Percentiles rank a stretch among this genome's conserved stretches.
Conservation (phyloP, 306 rosid species). For the Cicer cuneatum region DNA sequence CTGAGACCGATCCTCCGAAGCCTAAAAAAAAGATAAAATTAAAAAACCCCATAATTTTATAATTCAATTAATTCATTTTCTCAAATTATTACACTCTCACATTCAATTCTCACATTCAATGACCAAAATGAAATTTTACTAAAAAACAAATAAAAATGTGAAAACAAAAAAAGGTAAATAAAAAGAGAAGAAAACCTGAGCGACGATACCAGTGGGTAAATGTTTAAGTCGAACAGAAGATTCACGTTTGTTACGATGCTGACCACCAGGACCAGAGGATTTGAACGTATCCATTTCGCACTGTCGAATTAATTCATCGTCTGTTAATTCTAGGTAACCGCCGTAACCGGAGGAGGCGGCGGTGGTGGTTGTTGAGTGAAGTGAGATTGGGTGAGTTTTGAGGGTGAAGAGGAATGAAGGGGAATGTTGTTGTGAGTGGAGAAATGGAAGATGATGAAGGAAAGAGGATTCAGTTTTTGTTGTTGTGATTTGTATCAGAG, state of each 20-base stretch:
- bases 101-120: no score
- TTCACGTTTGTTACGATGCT: constrained; percentile 95
- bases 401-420: constrained; percentile 19
- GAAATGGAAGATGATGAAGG: constrained; percentile 4
- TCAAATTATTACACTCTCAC: no score
- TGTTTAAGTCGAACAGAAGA: constrained; percentile 89
- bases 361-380: constrained; percentile 12
- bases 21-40: constrained; percentile 48
- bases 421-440: not conserved
- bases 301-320: constrained; percentile 76
- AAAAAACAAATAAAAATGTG: not conserved
- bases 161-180: not conserved
- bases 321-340: constrained; percentile 65
- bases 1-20: constrained; percentile 93
- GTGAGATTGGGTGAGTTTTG: not conserved
- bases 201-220: constrained; percentile 77
- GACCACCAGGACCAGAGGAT: constrained; percentile 91
- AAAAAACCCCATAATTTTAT: not conserved
- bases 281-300: constrained; percentile 84
- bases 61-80: not conserved
- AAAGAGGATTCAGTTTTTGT: not conserved
- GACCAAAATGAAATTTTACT: no score
- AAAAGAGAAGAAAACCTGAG: constrained; percentile 57
- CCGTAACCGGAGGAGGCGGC: constrained; percentile 25
- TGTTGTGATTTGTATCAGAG: constrained; percentile 13